Conservation (phyloP, 108 stramenopile species). For the Cyclotella cryptica region DNA sequence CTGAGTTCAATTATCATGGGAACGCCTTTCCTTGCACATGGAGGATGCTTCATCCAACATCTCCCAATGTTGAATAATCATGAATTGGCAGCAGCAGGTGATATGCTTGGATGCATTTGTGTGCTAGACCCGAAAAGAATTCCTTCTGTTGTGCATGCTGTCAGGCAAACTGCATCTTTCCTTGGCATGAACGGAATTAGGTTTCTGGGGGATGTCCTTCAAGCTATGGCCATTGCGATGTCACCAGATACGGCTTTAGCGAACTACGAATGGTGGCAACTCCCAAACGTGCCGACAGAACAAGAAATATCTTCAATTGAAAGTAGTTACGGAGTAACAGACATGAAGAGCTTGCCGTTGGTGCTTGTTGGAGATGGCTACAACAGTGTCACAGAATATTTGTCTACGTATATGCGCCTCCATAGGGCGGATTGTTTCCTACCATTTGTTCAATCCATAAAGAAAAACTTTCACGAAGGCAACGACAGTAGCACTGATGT, state of each 20-base stretch:
- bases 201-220: background rate
- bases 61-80: background rate
- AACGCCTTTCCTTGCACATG: background rate
- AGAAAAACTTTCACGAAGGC: conserved; percentile 1
- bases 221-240: background rate
- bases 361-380: background rate
- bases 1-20: background rate
- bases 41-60: background rate
- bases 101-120: background rate
- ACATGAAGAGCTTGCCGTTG: background rate
- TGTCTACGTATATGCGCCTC: background rate
- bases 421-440: background rate
- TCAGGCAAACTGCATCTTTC: background rate
- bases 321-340: background rate
- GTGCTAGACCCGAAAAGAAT: background rate
- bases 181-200: background rate
- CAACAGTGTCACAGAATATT: background rate
- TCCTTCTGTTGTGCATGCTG: background rate
- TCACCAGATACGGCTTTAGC: background rate
- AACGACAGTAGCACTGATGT: background rate
- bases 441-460: background rate
- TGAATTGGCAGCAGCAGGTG: background rate
- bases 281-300: background rate
- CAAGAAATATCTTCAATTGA: conserved; percentile 8
- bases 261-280: background rate